Percentiles rank a stretch among this genome's conserved stretches.
Conservation (phyloP, 352 stramenopile genomes). For the Blastocystis sp. region DNA sequence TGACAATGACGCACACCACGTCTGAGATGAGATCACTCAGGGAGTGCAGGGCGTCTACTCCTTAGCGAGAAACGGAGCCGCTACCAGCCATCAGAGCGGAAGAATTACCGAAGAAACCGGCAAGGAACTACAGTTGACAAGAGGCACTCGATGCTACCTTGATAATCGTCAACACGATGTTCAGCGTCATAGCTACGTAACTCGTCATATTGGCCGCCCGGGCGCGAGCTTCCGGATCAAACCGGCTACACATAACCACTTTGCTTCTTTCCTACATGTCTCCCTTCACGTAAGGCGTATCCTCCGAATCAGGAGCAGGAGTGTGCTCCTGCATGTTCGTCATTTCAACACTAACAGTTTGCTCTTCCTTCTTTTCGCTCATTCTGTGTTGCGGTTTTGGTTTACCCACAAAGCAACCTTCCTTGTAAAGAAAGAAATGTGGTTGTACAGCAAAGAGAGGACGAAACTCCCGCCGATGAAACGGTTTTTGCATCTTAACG, state of each 20-base stretch:
- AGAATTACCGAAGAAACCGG: slow-evolving; percentile 58
- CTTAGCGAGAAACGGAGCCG: background rate
- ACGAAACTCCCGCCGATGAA: no score
- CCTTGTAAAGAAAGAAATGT: no score
- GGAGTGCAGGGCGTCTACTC: slow-evolving; percentile 80
- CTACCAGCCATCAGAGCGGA: slow-evolving; percentile 46
- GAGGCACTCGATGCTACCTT: background rate
- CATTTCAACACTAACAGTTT: no score
- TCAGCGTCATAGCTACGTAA: slow-evolving; percentile 32
- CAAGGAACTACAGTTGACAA: slow-evolving; percentile 43
- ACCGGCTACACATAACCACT: slow-evolving; percentile 3
- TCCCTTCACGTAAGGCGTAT: no score
- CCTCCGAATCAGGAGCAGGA: no score
- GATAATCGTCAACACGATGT: slow-evolving; percentile 33
- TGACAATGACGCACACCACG: slow-evolving; percentile 82
- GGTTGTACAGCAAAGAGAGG: no score
- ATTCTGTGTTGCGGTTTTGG: no score
- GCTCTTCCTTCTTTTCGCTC: no score
- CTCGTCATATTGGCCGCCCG: slow-evolving; percentile 51
- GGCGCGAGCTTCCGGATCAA: slow-evolving; percentile 46
- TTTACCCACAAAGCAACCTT: no score
- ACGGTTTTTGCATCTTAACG: no score
- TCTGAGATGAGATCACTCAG: slow-evolving; percentile 83
- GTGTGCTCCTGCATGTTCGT: no score
- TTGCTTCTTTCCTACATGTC: background rate